Evolutionary conservation across 2,329 filamentous ascomycete species (phyloP).

Genomic region (Coniochaeta sp.): DNA sequence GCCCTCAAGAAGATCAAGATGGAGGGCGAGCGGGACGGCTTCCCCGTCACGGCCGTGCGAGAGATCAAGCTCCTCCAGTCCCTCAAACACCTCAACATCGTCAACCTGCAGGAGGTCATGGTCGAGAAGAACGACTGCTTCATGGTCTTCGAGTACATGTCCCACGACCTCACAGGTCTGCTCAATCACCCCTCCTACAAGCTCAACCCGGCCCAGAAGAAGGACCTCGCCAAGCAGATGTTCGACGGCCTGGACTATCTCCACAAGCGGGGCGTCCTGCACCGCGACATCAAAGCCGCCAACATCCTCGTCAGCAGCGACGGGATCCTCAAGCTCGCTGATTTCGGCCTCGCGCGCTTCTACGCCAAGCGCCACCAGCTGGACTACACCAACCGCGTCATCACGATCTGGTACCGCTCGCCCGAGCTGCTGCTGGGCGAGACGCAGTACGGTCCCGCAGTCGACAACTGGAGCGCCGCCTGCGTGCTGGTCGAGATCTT

Average conservation of each 20-base stretch:
- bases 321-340: slow-evolving; percentile 84
- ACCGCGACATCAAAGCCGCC: slow-evolving; percentile 96
- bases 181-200: slow-evolving; percentile 92
- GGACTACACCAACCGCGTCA: slow-evolving; percentile 97
- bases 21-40: slow-evolving; percentile 87
- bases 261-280: slow-evolving; percentile 85
- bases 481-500: slow-evolving; percentile 98
- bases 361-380: slow-evolving; percentile 87
- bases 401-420: slow-evolving; percentile 96
- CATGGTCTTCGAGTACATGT: slow-evolving; percentile 98
- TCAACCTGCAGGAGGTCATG: slow-evolving; percentile 86
- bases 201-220: slow-evolving; percentile 78
- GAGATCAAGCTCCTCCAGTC: slow-evolving; percentile 92
- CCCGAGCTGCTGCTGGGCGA: slow-evolving; percentile 87
- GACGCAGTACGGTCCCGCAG: slow-evolving; percentile 81
- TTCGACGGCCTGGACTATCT: slow-evolving; percentile 93
- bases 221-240: slow-evolving; percentile 85
- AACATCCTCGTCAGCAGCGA: slow-evolving; percentile 92
- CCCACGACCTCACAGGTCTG: slow-evolving; percentile 89
- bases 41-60: slow-evolving; percentile 82
- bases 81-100: slow-evolving; percentile 73
- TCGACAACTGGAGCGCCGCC: slow-evolving; percentile 95
- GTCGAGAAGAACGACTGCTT: slow-evolving; percentile 98
- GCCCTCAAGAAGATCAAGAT: slow-evolving; percentile 88
- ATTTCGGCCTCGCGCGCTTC: slow-evolving; percentile 93